phyloP scores from a whole-genome alignment of 2,329 filamentous ascomycete species.

The Trichoderma atroviride region DNA sequence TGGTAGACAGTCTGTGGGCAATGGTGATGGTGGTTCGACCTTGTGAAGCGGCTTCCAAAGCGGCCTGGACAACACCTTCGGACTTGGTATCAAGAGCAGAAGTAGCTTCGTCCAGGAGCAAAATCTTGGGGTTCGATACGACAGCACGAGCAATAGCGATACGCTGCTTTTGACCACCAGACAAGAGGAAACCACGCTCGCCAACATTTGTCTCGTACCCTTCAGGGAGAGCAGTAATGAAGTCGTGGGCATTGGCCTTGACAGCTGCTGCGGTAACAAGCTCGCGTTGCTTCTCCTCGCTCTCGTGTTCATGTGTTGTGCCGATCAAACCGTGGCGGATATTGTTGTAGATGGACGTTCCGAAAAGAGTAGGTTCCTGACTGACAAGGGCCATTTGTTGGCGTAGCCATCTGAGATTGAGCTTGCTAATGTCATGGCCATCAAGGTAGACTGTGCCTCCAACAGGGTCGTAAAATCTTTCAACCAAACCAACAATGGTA shows the following conservation, averaged over 20 bases:
- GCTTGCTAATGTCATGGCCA: constrained; percentile 74
- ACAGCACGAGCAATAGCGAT: constrained; percentile 92
- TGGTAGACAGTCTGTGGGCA: constrained; percentile 91
- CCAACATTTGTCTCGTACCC: constrained; percentile 93
- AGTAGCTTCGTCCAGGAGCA: constrained; percentile 93
- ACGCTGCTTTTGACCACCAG: constrained; percentile 94
- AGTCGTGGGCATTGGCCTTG: constrained; percentile 93
- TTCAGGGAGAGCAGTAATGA: constrained; percentile 79
- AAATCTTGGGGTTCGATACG: constrained; percentile 86
- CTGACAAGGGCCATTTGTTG: constrained; percentile 91
- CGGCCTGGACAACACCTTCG: constrained; percentile 91
- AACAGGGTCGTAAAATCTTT: constrained; percentile 92
- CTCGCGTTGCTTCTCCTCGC: constrained; percentile 67
- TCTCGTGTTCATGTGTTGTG: constrained; percentile 69
- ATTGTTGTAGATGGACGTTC: constrained; percentile 85
- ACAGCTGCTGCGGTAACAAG: constrained; percentile 80
- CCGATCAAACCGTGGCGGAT: constrained; percentile 88
- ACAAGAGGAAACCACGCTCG: constrained; percentile 88
- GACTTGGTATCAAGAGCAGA: constrained; percentile 92
- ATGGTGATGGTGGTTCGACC: constrained; percentile 95
- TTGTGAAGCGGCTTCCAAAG: constrained; percentile 80
- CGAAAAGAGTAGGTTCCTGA: constrained; percentile 90
- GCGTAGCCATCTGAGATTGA: constrained; percentile 89
- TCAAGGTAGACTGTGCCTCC: constrained; percentile 78
- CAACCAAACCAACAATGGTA: constrained; percentile 89